phyloP scores from a whole-genome alignment of 441 rosid species.

The Populus hybrid region DNA sequence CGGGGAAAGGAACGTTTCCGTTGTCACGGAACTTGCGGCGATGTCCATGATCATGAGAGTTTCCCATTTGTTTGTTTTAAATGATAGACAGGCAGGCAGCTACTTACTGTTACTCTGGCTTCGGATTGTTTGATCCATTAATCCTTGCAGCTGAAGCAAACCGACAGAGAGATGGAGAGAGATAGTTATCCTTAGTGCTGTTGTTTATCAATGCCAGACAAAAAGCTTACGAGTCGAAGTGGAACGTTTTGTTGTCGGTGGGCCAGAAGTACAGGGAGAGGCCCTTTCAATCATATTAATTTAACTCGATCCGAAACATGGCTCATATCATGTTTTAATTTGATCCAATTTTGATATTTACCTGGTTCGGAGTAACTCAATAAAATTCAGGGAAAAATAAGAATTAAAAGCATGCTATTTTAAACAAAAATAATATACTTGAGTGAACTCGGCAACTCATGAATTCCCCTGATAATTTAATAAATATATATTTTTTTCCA shows the following conservation, averaged over 20 bases:
- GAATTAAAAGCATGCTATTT: no score
- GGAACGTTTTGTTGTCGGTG: not conserved
- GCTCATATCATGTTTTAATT: no score
- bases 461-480: no score
- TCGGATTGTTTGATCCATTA: not conserved
- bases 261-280: not conserved
- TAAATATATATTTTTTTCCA: no score
- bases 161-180: not conserved
- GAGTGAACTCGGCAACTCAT: no score
- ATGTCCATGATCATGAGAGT: slow-evolving; percentile 18
- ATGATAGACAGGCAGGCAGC: not conserved
- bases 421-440: no score
- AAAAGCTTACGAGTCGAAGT: not conserved
- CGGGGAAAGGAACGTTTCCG: slow-evolving; percentile 12
- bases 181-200: not conserved
- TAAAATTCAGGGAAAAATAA: no score
- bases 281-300: not conserved
- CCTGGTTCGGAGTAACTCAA: no score
- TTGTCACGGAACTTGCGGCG: slow-evolving; percentile 43
- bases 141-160: not conserved
- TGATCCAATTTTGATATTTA: not conserved
- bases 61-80: slow-evolving; percentile 16
- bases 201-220: not conserved
- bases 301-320: no score
- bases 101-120: not conserved